Base-by-base conservation (phyloP, 2,329 filamentous ascomycete genomes). In the Capronia americana region DNA sequence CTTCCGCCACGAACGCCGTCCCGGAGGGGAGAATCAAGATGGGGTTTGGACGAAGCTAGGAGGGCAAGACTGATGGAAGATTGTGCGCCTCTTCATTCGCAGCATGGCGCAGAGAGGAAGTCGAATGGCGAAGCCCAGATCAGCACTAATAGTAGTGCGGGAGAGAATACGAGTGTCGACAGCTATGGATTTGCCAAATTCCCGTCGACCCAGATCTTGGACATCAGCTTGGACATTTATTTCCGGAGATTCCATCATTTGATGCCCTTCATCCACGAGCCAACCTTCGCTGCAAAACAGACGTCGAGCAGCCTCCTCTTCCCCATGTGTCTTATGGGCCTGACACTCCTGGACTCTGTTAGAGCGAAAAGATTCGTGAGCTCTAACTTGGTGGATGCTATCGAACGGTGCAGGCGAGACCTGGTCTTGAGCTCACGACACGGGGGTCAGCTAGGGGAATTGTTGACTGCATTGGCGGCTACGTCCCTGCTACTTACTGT, bases 161-260 rank as follows among this genome's bases (percentile, higher is more conserved):
- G 34, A 7, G 38, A 63, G 17, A 30, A n/a, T 24, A 17, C n/a
- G 20, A 56, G 34, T 48, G 17, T 48, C 30, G 30, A 38, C 17
- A 44, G 53, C 54, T 14, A 12, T 44, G 32, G 24, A 11, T 53
- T 20, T 28, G 44, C 41, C 38, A 56, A 65, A 23, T 65, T 65
- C 38, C 63, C 63, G 24, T 55, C 56, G 7, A 48, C 63, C 4
- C 32, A 56, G 51, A 60, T 65, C 28, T 56, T 65, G 30, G 63
- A 65, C 14, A 61, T 65, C 48, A 65, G 63, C 63, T 26, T 65
- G 17, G 63, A 61, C 26, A 32, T 65, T 20, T 65, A 56, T 34
- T 64, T 64, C 32, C 62, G 56, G 7, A 26, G 62, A 10, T 64
- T 60, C 26, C 62, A 64, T 57, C 44, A 57, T 17, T 14, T 64